Evolutionary conservation across 2,329 filamentous ascomycete species (phyloP), one percentile per base, ranked within the genome.

Genomic region (Gremmenia infestans): DNA sequence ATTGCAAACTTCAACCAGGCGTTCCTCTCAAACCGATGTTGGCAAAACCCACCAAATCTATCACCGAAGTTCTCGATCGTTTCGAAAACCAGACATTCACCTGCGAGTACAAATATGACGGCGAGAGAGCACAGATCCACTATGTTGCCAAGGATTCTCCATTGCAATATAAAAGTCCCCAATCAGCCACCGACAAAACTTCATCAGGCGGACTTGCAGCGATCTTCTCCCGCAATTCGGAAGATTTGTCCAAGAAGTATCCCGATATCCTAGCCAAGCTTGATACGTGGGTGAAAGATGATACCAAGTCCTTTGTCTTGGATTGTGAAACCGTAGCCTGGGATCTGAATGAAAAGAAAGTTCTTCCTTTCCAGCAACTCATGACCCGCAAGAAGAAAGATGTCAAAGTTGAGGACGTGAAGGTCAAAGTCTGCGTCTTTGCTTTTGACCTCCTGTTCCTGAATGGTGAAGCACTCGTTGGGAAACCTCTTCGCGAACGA

Each of bases 311-410:
- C 69, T 99, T 99, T 68, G 94, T 99, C 14, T 78, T 99, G n/a
- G 94, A 99, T 71, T 99, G 94, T 70, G 94, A 99, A 76, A 96
- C 93, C 0, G 94, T 97, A 12, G 94, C 89, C 0, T 97, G 94
- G 93, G 94, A 99, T 72, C 81, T 90, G n/a, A 80, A 81, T 1
- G 91, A 94, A 76, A 97, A 96, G 79, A 96, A 96, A 72, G 90
- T 99, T 14, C 73, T 99, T 40, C 94, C 94, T 0, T 99, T 99
- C 77, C 94, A 99, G 72, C 91, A 96, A 70, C 81, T 99, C 46
- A 97, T 97, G 94, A 97, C 94, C 14, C 83, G 94, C 53, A 99
- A 99, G 77, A 87, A 89, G 71, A 99, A 97, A 75, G 93, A 97
- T 65, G 94, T 97, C 68, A 96, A 96, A 72, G 79, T 89, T 7